Base-by-base conservation (phyloP, 495 filamentous ascomycete species). In the Friedmanniomyces endolithicus region DNA sequence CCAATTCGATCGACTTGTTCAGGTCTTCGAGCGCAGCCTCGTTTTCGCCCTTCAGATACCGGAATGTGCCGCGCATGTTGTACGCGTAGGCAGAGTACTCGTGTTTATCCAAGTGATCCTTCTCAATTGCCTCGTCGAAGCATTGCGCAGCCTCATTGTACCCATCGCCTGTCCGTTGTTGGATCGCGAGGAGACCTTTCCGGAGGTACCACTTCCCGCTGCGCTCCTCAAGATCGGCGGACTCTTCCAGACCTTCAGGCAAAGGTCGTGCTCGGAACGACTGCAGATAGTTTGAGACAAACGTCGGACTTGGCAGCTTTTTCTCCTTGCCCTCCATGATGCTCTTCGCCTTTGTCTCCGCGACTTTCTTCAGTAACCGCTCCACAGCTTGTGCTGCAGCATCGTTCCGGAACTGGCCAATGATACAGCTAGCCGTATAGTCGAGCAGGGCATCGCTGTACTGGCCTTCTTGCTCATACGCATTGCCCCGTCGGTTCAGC, bases 371-470 rank as follows among this genome's bases (percentile, higher is more conserved):
- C 53, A 99, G 74, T 61, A 99, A 69, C 48, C 89, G 76, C 75
- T 99, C 92, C 7, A 99, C 88, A 20, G 87, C 81, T 65, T 90
- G 79, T 16, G 90, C 89, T 64, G 85, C 92, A 49, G 75, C 71
- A 61, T 95, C 85, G 69, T 92, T 96, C 67, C 81, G 80, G 76
- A 99, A 99, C 46, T 81, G 81, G 71, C 97, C 94, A 68, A 99
- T 95, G 63, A 99, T 99, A 73, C 92, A 99, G 75, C 88, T 95
- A 39, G 94, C 94, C 17, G 92, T 99, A 70, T 89, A 97, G 70
- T 99, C 92, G 29, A 99, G 78, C 20, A 99, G 81, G 45, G 92
- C 94, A 63, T 95, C 88, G 74, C 88, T 94, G 75, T 83, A 95
- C 66, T 84, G 85, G 49, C 80, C 82, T 6, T 92, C 75, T 63